These are phyloP conservation scores for Trichoderma pleuroti DNA, from an alignment of 2,329 filamentous ascomycete species.

Conservation along the genomic window DNA sequence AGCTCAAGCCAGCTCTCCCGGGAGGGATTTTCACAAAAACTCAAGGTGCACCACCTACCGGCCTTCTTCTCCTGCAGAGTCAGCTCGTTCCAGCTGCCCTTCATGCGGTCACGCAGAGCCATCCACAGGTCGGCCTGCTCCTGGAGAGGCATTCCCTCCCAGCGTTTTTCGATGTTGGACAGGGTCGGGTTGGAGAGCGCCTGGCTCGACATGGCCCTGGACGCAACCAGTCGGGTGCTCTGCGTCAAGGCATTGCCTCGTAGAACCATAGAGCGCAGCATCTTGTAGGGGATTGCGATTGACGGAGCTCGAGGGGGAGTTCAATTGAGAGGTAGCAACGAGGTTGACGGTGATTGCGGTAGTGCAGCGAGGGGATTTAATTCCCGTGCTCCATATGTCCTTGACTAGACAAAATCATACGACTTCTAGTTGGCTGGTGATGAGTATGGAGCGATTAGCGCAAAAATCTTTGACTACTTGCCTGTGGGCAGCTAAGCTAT, in stretches of 20 bases:
- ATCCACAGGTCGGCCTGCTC: conserved; percentile 99
- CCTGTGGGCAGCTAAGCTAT: not conserved
- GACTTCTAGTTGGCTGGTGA: conserved; percentile 6
- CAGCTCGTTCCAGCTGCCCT: conserved; percentile 93
- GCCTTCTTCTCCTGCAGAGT: conserved; percentile 98
- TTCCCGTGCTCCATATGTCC: conserved; percentile 16
- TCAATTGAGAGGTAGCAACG: conserved; percentile 32
- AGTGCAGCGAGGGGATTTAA: conserved; percentile 24
- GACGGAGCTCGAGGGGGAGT: conserved; percentile 17
- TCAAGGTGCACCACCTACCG: conserved; percentile 60
- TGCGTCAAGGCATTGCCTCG: conserved; percentile 49
- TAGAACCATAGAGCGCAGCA: conserved; percentile 55
- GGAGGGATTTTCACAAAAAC: conserved; percentile 34
- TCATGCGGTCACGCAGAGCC: conserved; percentile 96
- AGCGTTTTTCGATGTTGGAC: conserved; percentile 98
- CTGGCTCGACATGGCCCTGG: conserved; percentile 66
- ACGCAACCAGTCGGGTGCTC: conserved; percentile 44
- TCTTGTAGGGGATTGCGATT: conserved; percentile 30
- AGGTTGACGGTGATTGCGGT: conserved; percentile 23
- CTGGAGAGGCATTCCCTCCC: conserved; percentile 95
- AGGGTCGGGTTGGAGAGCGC: conserved; percentile 97
- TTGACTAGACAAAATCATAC: conserved; percentile 13
- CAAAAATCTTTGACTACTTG: not conserved
- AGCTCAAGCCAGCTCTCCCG: conserved; percentile 11
- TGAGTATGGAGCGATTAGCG: conserved; percentile 13